Base-by-base conservation (phyloP, 371 early-diverging fungal species). In the Batkoa obscura region DNA sequence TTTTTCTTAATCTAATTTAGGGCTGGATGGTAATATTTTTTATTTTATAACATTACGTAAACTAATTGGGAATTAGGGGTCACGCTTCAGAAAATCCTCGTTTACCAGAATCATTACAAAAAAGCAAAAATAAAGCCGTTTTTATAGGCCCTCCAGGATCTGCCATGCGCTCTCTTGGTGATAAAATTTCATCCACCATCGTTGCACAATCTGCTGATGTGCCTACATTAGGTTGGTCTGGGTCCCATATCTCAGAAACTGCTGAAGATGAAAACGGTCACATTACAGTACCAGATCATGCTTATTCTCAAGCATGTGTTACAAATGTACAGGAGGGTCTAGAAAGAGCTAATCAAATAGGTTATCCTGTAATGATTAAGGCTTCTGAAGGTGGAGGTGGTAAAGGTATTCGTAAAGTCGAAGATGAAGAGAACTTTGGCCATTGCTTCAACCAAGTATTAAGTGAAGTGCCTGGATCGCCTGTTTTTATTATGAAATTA, bases 301-400 rank as follows among this genome's bases (percentile, higher is more conserved):
- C 80, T 17, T 94, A 91, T 67, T 69, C 76, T 32, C 66, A 73
- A 52, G 90, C 95, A 0, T 84, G 84, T 61, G 82, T 88, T 31
- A 77, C 72, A 54, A 79, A 74, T 56, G 78, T 78, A 43, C 80
- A 83, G 38, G 79, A 88, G 59, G 90, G 83, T 60, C 68, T 95
- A 42, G 62, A 65, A 36, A 81, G 84, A 59, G 92, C 94, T 2
- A 76, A 81, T 56, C 73, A 79, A 61, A 89, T 96, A 48, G 94
- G 94, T 1, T 98, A 83, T 69, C 98, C 98, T 10, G 78, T 97
- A 62, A 96, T 99, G 95, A 88, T 97, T 69, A 99, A 99, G 72
- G 97, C 95, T n/a, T 89, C 90, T 9, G 94, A 96, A 71, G 97
- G 97, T 64, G 99, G 99, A 57, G 99, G 99, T 61, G 99, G 99